phyloP scores from a whole-genome alignment of 345 rosid genomes.

The Triadica sebifera region DNA sequence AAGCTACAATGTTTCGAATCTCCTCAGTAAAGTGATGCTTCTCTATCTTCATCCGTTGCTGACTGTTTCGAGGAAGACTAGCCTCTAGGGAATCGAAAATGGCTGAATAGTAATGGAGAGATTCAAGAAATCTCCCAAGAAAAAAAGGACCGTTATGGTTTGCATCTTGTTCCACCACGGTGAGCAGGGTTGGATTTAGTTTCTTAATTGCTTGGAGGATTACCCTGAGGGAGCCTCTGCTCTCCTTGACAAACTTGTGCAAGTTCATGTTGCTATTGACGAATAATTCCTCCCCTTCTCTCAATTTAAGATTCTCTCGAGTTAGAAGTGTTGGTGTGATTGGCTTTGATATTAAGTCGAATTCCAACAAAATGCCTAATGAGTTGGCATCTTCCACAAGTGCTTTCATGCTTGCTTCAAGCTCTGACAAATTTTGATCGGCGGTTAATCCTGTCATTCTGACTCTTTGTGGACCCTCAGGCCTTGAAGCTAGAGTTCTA shows the following conservation, averaged over 20 bases:
- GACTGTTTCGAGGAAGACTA: constrained; percentile 47
- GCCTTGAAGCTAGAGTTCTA: constrained; percentile 52
- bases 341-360: constrained; percentile 28
- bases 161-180: constrained; percentile 64
- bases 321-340: constrained; percentile 40
- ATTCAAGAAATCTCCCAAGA: constrained; percentile 64
- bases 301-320: constrained; percentile 40
- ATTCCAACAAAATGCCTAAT: constrained; percentile 40
- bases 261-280: constrained; percentile 54
- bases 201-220: constrained; percentile 66
- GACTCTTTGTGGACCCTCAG: constrained; percentile 46
- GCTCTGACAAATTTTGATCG: constrained; percentile 17
- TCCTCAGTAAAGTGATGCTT: constrained; percentile 52
- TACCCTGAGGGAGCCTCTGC: constrained; percentile 59
- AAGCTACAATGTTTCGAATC: constrained; percentile 52
- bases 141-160: constrained; percentile 71
- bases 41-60: constrained; percentile 57
- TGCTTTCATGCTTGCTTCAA: constrained; percentile 36
- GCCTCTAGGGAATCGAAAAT: constrained; percentile 63
- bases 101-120: constrained; percentile 67
- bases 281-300: constrained; percentile 50
- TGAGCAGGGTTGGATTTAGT: constrained; percentile 46
- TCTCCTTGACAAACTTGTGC: constrained; percentile 63
- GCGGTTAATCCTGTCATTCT: constrained; percentile 44
- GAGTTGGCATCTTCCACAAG: constrained; percentile 42